Conservation (phyloP, 768 basidiomycete genomes). For the Mycena filopes region DNA sequence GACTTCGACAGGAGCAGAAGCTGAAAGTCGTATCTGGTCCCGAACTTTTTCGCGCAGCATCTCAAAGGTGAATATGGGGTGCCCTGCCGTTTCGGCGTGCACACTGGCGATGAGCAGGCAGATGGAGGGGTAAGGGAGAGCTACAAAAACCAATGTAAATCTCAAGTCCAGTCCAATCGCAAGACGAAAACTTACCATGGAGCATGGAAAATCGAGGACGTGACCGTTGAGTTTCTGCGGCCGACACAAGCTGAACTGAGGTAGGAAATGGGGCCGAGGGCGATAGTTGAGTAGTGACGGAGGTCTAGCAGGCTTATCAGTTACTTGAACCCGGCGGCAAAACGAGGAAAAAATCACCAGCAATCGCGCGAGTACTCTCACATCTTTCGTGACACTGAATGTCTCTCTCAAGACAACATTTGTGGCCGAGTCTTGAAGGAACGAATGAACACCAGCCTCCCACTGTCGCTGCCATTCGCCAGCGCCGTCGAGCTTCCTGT, state of each 20-base stretch:
- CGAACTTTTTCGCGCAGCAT: slow-evolving; percentile 87
- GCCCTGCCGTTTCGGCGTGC: slow-evolving; percentile 81
- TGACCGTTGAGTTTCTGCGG: slow-evolving; percentile 63
- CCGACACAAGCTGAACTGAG: slow-evolving; percentile 51
- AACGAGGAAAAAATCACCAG: slow-evolving; percentile 59
- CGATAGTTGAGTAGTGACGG: slow-evolving; percentile 56
- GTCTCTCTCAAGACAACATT: slow-evolving; percentile 63
- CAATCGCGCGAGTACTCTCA: slow-evolving; percentile 65
- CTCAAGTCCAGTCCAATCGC: no score
- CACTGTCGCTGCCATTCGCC: slow-evolving; percentile 75
- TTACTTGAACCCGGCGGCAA: neutral
- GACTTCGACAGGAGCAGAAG: slow-evolving; percentile 78
- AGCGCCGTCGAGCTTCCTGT: slow-evolving; percentile 35
- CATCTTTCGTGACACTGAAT: slow-evolving; percentile 69
- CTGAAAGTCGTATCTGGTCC: slow-evolving; percentile 76
- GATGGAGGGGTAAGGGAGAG: slow-evolving; percentile 78
- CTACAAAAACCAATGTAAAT: slow-evolving; percentile 55
- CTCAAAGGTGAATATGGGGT: slow-evolving; percentile 88
- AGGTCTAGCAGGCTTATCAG: slow-evolving; percentile 47
- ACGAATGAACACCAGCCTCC: slow-evolving; percentile 64
- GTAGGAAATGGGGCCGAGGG: slow-evolving; percentile 66
- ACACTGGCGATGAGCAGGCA: slow-evolving; percentile 88
- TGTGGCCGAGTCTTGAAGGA: slow-evolving; percentile 62
- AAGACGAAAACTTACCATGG: slow-evolving; percentile 53
- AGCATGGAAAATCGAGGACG: slow-evolving; percentile 65